Percentiles rank a stretch among this genome's conserved stretches.
These are phyloP conservation scores for Pleurotus pulmonarius DNA, from an alignment of 768 basidiomycete genomes.

Conservation along the genomic window DNA sequence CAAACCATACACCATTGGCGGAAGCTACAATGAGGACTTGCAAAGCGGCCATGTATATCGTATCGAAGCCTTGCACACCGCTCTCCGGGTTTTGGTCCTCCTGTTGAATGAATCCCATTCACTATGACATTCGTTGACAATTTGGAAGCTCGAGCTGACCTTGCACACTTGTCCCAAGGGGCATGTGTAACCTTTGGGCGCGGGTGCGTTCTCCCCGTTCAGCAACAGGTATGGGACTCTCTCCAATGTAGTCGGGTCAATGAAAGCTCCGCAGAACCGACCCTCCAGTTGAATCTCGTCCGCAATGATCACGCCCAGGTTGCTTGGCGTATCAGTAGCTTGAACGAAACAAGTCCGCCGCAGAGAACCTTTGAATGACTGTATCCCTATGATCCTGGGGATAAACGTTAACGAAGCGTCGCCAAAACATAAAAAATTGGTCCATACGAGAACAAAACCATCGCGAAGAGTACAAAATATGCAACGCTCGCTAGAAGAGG, in stretches of 20 bases:
- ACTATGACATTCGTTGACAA: too few species aligned
- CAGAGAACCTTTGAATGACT: conserved; percentile 86
- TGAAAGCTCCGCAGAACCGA: conserved; percentile 79
- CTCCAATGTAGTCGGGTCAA: conserved; percentile 58
- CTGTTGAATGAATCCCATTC: conserved; percentile 24
- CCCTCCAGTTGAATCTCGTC: conserved; percentile 34
- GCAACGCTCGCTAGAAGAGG: conserved; percentile 89
- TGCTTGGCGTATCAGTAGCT: conserved; percentile 26
- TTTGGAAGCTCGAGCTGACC: conserved; percentile 32
- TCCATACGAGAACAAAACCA: conserved; percentile 80
- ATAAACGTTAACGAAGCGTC: not conserved
- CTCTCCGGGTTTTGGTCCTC: conserved; percentile 62
- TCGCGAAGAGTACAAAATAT: conserved; percentile 89
- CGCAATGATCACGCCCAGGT: conserved; percentile 41
- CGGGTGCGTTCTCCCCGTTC: conserved; percentile 20
- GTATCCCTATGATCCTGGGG: conserved; percentile 84
- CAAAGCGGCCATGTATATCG: conserved; percentile 73
- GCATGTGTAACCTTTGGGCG: conserved; percentile 84
- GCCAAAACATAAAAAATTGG: not conserved
- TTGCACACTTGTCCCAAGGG: conserved; percentile 81
- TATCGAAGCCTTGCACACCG: conserved; percentile 81
- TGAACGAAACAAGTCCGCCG: conserved; percentile 58
- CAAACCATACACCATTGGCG: conserved; percentile 63
- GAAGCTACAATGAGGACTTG: conserved; percentile 86
- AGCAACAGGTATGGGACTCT: conserved; percentile 29